Percentiles rank a stretch among this genome's conserved stretches.
Conservation (phyloP, 495 filamentous ascomycete genomes). For the Podospora fimiseda region DNA sequence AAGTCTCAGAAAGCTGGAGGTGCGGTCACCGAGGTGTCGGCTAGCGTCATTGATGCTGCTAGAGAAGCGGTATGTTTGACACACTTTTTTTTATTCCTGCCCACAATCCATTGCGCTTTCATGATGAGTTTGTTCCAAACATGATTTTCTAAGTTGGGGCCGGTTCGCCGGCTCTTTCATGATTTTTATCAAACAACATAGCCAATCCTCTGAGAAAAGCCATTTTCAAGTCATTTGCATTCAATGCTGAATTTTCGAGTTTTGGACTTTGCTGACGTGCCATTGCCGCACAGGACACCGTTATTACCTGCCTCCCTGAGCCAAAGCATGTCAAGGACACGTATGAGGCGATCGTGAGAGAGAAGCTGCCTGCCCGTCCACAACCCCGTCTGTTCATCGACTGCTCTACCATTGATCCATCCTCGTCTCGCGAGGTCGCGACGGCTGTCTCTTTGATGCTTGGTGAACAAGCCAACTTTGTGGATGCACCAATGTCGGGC, state of each 20-base stretch:
- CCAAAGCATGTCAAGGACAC: slow-evolving; percentile 71
- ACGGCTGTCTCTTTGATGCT: slow-evolving; percentile 51
- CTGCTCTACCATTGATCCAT: slow-evolving; percentile 80
- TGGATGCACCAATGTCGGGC: slow-evolving; percentile 82
- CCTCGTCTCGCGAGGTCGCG: slow-evolving; percentile 63
- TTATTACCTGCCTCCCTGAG: slow-evolving; percentile 76
- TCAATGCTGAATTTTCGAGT: neutral
- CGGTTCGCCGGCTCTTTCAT: slow-evolving; percentile 26
- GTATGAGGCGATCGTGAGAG: slow-evolving; percentile 55
- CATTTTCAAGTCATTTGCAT: neutral
- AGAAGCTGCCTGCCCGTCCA: slow-evolving; percentile 30
- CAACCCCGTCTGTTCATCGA: slow-evolving; percentile 66
- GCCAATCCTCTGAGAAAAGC: slow-evolving; percentile 29
- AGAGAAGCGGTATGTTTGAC: slow-evolving; percentile 62
- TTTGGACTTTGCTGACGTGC: slow-evolving; percentile 14
- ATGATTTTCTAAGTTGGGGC: slow-evolving; percentile 51
- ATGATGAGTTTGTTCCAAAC: slow-evolving; percentile 51
- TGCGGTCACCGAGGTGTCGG: slow-evolving; percentile 51
- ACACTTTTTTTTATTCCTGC: slow-evolving; percentile 3
- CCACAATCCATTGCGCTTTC: slow-evolving; percentile 11
- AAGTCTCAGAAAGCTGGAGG: slow-evolving; percentile 41
- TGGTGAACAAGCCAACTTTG: slow-evolving; percentile 51
- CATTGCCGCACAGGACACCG: slow-evolving; percentile 52
- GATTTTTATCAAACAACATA: slow-evolving; percentile 44
- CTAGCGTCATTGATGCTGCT: slow-evolving; percentile 54